A percentile compares a stretch with the other conserved stretches of the same genome.
These are phyloP conservation scores for Hydrangea macrophylla DNA, from an alignment of 148 eudicot species.

Conservation along the genomic window DNA sequence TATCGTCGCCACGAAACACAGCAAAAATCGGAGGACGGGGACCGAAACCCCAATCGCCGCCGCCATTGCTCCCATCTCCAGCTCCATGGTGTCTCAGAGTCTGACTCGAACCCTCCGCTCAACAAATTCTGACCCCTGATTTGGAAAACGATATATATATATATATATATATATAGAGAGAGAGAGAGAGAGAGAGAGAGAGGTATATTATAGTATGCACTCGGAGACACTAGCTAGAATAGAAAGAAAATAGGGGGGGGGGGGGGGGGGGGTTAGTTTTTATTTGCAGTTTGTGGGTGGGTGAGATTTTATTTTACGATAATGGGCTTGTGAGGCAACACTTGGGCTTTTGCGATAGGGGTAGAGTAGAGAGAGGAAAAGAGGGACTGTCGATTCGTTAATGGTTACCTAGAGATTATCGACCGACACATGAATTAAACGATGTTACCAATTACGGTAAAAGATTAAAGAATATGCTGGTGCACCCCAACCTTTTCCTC, in stretches of 20 bases:
- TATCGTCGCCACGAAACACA: constrained; percentile 70
- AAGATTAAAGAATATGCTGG: no score
- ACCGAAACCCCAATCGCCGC: constrained; percentile 67
- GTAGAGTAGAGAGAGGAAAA: not conserved
- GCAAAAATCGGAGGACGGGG: constrained; percentile 70
- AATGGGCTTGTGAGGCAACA: not conserved
- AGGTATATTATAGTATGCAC: no score
- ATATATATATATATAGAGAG: not conserved
- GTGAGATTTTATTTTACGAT: not conserved
- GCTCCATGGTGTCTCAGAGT: constrained; percentile 27
- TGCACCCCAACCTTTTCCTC: no score
- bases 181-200: no score
- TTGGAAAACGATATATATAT: not conserved
- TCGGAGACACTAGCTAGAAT: no score
- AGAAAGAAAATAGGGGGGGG: no score
- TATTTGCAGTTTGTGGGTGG: not conserved
- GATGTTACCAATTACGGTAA: no score
- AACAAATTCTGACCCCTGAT: constrained; percentile 4
- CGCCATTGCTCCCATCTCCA: constrained; percentile 71
- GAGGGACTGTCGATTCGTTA: not conserved
- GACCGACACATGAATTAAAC: not conserved
- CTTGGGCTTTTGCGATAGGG: no score
- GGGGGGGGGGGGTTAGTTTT: no score
- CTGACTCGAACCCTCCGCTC: not conserved
- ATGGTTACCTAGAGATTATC: not conserved